Evolutionary conservation across 2,329 filamentous ascomycete genomes (phyloP).

Genomic region (Xylariaceae sp.): DNA sequence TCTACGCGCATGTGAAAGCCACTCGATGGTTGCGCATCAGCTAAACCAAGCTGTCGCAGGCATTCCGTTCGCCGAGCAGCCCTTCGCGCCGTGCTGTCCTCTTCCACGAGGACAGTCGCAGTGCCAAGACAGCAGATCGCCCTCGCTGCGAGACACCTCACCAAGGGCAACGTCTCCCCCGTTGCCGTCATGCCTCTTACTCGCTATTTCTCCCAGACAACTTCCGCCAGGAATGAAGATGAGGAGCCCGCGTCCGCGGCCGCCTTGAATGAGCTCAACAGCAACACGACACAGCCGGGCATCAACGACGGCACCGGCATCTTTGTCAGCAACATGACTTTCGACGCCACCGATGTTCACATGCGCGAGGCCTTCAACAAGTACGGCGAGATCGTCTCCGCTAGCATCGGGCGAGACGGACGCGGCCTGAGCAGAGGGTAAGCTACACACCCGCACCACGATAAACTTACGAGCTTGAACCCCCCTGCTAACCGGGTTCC

Average conservation of each 20-base stretch:
- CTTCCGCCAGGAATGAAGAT: conserved; percentile 19
- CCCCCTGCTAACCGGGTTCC: conserved; percentile 11
- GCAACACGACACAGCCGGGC: neutral
- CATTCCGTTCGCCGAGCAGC: conserved; percentile 31
- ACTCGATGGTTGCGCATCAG: neutral
- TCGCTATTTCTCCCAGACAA: conserved; percentile 31
- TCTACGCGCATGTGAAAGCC: neutral
- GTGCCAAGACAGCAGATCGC: conserved; percentile 28
- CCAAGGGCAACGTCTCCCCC: conserved; percentile 23
- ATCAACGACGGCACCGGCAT: conserved; percentile 34
- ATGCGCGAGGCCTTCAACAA: conserved; percentile 55
- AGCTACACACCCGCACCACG: conserved; percentile 6
- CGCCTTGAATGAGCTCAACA: conserved; percentile 7
- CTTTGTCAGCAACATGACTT: conserved; percentile 68
- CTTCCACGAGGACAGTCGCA: conserved; percentile 23
- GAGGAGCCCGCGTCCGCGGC: conserved; percentile 4
- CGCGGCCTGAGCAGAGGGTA: conserved; percentile 32
- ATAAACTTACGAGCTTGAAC: too few species aligned
- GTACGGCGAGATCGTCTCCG: conserved; percentile 26
- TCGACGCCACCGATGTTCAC: conserved; percentile 60
- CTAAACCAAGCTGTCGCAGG: conserved; percentile 19
- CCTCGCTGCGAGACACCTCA: conserved; percentile 25
- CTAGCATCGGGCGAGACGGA: conserved; percentile 25
- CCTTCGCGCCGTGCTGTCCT: conserved; percentile 27
- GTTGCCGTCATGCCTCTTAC: conserved; percentile 18